These are phyloP conservation scores for Dichomitus squalens DNA, from an alignment of 1,284 basidiomycete genomes.

Conservation along the genomic window DNA sequence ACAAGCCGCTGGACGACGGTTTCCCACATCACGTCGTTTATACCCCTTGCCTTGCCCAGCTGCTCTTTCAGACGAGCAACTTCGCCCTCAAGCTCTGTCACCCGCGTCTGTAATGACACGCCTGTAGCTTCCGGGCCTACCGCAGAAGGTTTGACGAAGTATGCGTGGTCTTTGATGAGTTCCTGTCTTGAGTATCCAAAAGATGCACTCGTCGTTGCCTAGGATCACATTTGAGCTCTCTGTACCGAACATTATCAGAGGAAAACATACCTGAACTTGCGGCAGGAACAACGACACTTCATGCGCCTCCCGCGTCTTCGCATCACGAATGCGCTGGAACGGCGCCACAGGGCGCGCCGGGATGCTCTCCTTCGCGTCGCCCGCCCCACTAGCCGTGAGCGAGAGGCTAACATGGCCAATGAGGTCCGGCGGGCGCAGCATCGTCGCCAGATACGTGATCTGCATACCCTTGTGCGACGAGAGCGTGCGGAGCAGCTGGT, in stretches of 20 bases:
- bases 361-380: slow-evolving; percentile 56
- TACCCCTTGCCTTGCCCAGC: slow-evolving; percentile 77
- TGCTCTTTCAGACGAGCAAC: slow-evolving; percentile 65
- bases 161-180: slow-evolving; percentile 61
- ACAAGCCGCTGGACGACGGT: slow-evolving; percentile 69
- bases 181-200: slow-evolving; percentile 51
- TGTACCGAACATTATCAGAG: slow-evolving; percentile 19
- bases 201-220: slow-evolving; percentile 26
- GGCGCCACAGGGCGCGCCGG: slow-evolving; percentile 66
- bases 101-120: slow-evolving; percentile 50
- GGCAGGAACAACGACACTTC: slow-evolving; percentile 67
- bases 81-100: slow-evolving; percentile 75
- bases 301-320: slow-evolving; percentile 64
- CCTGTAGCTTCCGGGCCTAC: slow-evolving; percentile 36
- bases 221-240: slow-evolving; percentile 18
- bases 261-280: slow-evolving; percentile 40
- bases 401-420: slow-evolving; percentile 71
- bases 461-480: slow-evolving; percentile 69
- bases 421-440: slow-evolving; percentile 84
- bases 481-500: slow-evolving; percentile 85
- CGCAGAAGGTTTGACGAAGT: slow-evolving; percentile 51
- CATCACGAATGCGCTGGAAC: slow-evolving; percentile 74
- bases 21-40: slow-evolving; percentile 93
- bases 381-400: slow-evolving; percentile 45
- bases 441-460: slow-evolving; percentile 75